Conservation (phyloP, 805 yeast species). For the Ogataea pignaliae region DNA sequence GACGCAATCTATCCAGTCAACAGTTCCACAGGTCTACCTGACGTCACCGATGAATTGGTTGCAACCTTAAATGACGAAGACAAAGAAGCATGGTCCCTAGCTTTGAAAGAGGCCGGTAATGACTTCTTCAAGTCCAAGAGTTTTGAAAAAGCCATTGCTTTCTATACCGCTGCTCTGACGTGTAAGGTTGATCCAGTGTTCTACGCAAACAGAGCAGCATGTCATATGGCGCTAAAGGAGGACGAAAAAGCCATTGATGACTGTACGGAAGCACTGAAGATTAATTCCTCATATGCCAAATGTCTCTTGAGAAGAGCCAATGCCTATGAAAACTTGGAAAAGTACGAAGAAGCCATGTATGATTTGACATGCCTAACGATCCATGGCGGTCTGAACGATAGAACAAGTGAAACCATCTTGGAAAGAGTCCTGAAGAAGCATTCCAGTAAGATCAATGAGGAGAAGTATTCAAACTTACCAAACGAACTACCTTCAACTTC, state of each 20-base stretch:
- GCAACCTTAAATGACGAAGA: constrained; percentile 43
- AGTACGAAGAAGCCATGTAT: constrained; percentile 79
- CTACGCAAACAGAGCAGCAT: constrained; percentile 95
- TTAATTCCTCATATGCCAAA: constrained; percentile 88
- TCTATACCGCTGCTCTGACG: constrained; percentile 72
- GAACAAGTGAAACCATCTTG: constrained; percentile 70
- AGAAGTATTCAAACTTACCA: constrained; percentile 45
- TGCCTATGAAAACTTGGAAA: constrained; percentile 79
- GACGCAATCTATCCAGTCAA: constrained; percentile 45
- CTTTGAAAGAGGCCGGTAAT: constrained; percentile 89
- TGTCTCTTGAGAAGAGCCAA: constrained; percentile 91
- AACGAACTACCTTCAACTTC: constrained; percentile 75
- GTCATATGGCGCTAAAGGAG: constrained; percentile 78
- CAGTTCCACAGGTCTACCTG: constrained; percentile 51
- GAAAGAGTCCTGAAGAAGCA: constrained; percentile 83
- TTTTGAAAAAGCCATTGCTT: constrained; percentile 70
- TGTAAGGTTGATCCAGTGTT: constrained; percentile 81
- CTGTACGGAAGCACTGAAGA: constrained; percentile 76
- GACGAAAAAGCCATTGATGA: constrained; percentile 84
- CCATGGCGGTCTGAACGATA: constrained; percentile 72
- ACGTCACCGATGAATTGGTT: constrained; percentile 43
- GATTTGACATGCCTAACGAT: constrained; percentile 88
- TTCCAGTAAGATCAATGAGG: constrained; percentile 68
- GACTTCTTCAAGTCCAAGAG: constrained; percentile 65
- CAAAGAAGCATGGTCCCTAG: constrained; percentile 61